Conservation (phyloP, 2,329 filamentous ascomycete species). For the Allantophomopsis lycopodina region DNA sequence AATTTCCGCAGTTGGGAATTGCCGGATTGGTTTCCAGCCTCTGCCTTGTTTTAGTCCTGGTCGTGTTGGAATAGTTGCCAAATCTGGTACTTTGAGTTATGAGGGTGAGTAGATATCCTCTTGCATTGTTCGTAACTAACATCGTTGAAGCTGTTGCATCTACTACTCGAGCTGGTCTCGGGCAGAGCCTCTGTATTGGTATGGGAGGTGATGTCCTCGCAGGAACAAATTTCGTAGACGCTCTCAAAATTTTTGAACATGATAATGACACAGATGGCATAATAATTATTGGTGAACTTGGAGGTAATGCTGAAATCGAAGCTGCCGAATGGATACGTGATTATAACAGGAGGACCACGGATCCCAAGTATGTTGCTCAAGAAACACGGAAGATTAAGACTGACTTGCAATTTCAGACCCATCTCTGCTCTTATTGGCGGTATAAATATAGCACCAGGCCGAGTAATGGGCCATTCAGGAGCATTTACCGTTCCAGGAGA, state of each 20-base stretch:
- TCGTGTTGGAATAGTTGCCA: constrained; percentile 55
- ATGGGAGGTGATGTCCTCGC: constrained; percentile 62
- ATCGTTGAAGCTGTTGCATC: constrained; percentile 45
- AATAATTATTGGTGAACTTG: constrained; percentile 53
- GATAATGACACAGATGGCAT: constrained; percentile 56
- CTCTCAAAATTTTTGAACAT: constrained; percentile 47
- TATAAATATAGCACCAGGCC: constrained; percentile 43
- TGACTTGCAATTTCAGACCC: constrained; percentile 30
- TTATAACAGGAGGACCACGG: constrained; percentile 39
- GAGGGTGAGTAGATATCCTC: constrained; percentile 27
- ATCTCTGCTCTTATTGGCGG: constrained; percentile 62
- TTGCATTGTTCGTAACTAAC: not conserved
- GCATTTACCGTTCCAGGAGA: constrained; percentile 58
- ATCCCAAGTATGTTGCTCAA: constrained; percentile 43
- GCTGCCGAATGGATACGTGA: constrained; percentile 62
- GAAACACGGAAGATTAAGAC: not conserved
- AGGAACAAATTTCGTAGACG: constrained; percentile 63
- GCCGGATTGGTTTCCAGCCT: constrained; percentile 64
- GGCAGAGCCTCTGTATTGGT: constrained; percentile 60
- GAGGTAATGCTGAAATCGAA: constrained; percentile 50
- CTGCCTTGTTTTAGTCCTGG: constrained; percentile 58
- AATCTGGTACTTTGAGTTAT: constrained; percentile 63
- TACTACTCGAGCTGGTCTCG: constrained; percentile 53
- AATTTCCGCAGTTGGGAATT: constrained; percentile 56
- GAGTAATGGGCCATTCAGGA: constrained; percentile 69